These are phyloP conservation scores for Cladosporium sp. DNA, from an alignment of 2,329 filamentous ascomycete species.

Conservation along the genomic window DNA sequence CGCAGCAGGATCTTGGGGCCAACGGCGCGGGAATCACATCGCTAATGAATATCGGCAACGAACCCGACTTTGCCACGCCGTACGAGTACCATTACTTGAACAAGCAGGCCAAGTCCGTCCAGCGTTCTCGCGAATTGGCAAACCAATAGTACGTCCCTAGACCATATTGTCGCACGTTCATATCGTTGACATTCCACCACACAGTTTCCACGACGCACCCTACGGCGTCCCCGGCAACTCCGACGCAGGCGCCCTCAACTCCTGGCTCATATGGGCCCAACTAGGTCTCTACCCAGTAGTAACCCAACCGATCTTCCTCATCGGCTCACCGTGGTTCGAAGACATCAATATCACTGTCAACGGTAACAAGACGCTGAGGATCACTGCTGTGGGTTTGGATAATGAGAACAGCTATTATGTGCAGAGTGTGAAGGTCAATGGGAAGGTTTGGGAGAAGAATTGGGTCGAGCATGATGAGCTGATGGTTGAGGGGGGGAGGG, in stretches of 20 bases:
- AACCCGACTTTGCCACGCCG: slow-evolving; percentile 30
- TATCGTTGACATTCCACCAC: slow-evolving; percentile 5
- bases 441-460: slow-evolving; percentile 47
- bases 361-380: slow-evolving; percentile 37
- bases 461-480: slow-evolving; percentile 53
- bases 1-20: slow-evolving; percentile 30
- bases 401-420: slow-evolving; percentile 45
- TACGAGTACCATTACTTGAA: slow-evolving; percentile 31
- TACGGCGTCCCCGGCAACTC: slow-evolving; percentile 30
- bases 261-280: slow-evolving; percentile 32
- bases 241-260: slow-evolving; percentile 30
- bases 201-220: slow-evolving; percentile 23
- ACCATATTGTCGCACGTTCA: slow-evolving; percentile 22
- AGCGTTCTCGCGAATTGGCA: slow-evolving; percentile 20
- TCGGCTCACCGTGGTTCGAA: slow-evolving; percentile 23
- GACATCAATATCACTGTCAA: slow-evolving; percentile 30
- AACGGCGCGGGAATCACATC: slow-evolving; percentile 34
- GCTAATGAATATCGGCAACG: slow-evolving; percentile 34
- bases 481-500: slow-evolving; percentile 39
- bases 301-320: slow-evolving; percentile 49
- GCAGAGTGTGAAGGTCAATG: slow-evolving; percentile 51
- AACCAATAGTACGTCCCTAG: slow-evolving; percentile 23
- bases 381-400: slow-evolving; percentile 43
- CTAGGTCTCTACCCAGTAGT: slow-evolving; percentile 31
- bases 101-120: slow-evolving; percentile 28